Evolutionary conservation across 371 early-diverging fungal species (phyloP).

Genomic region (Actinomortierella ambigua): DNA sequence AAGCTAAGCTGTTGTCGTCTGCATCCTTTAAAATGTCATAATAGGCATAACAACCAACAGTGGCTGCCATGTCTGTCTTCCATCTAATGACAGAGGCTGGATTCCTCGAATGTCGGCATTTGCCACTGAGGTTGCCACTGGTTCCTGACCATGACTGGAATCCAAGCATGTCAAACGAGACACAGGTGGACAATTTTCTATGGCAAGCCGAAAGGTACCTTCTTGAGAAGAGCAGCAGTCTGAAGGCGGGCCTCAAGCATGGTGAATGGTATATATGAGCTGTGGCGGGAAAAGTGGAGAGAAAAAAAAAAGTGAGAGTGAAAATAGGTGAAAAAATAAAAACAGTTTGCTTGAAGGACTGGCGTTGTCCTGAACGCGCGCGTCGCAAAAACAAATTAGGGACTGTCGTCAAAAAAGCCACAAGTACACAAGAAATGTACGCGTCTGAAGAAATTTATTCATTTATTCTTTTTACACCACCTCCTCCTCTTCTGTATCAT

Average conservation of each 20-base stretch:
- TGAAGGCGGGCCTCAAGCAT: conserved; percentile 87
- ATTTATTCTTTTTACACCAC: not conserved
- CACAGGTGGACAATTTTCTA: not conserved
- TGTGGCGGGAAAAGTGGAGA: conserved; percentile 2
- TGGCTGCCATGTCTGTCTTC: no score
- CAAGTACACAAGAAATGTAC: not conserved
- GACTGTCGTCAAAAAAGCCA: not conserved
- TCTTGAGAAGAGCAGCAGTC: conserved; percentile 85
- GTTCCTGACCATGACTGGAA: not conserved
- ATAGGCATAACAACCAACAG: no score
- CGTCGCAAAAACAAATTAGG: no score
- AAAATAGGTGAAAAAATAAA: no score
- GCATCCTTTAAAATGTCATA: no score
- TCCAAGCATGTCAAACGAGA: not conserved
- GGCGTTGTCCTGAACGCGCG: no score
- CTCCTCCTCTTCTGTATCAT: not conserved
- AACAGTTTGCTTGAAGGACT: no score
- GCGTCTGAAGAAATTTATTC: not conserved
- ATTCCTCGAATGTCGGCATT: not conserved
- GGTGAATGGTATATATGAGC: conserved; percentile 12
- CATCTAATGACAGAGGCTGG: not conserved
- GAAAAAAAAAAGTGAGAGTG: not conserved
- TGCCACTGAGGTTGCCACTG: not conserved
- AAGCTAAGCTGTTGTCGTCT: no score
- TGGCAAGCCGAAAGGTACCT: conserved; percentile 17